Base-by-base conservation (phyloP, 2,329 filamentous ascomycete genomes). In the Neoascochyta sp. region DNA sequence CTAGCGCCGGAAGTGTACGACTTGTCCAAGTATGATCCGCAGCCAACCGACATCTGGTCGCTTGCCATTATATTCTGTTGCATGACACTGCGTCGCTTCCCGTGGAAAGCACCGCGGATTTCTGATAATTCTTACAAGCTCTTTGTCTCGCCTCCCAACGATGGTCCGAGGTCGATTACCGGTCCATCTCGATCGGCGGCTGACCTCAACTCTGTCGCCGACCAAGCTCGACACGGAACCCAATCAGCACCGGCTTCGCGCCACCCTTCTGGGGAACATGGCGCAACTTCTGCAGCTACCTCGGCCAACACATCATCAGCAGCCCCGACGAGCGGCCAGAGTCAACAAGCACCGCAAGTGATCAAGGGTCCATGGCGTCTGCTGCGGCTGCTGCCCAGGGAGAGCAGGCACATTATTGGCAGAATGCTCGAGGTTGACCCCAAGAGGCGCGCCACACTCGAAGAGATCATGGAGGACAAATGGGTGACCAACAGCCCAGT, bases 51-150 rank as follows among this genome's bases (percentile, higher is more conserved):
- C 65, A 88, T 98, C 37, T 98, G 92, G 92, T 98, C 92, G 8
- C 72, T 98, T 37, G 92, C 90, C 11, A 98, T 98, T 50, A 96
- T 98, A 32, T 98, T 90, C 66, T 96, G 92, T 65, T 98, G 92
- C 70, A 98, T 98, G 92, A 92, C 87, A 4, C 71, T 98, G 22
- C 78, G 92, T 13, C 74, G 92, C 19, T 98, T 98, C 57, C 92
- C 92, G 0, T 98, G 92, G 92, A 98, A 98, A 67, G 81, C 93
- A 19, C 92, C 92, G 4, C 80, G 89, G 22, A 69, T 88, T 60
- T 86, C 86, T 3, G 92, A 98, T 62, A 96, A 94, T 62, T 95
- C 88, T 0, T 98, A 86, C 66, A 89, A 90, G 53, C 75, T 98
- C 2, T 98, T 98, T 58, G 81, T 90, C 9, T 80, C 92, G 2